phyloP scores from a whole-genome alignment of 202 grass and related monocot genomes.

The Sporobolus alterniflorus region DNA sequence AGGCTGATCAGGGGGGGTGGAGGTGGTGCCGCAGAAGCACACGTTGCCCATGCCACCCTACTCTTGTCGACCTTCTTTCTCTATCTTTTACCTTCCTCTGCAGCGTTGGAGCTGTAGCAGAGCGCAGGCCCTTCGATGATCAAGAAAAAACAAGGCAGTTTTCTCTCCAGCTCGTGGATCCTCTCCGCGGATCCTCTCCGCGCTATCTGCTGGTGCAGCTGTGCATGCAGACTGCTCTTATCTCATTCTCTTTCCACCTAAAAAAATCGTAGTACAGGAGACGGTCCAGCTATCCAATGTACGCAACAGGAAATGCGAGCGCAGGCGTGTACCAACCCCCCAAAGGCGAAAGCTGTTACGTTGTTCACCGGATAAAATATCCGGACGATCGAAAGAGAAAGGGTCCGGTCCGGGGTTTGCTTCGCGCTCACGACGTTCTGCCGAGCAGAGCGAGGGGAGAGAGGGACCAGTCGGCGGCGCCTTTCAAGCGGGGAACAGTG shows the following conservation, averaged over 20 bases:
- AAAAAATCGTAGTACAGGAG: too few species aligned
- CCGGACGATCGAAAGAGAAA: neutral
- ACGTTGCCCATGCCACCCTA: constrained; percentile 45
- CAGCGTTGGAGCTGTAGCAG: neutral
- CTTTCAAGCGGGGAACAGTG: neutral
- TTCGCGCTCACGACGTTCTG: constrained; percentile 34
- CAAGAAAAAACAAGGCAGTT: neutral
- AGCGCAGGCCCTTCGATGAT: neutral
- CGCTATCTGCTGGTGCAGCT: neutral
- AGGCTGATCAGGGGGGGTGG: constrained; percentile 1
- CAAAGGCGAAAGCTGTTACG: neutral
- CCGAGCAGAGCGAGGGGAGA: neutral
- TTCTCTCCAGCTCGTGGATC: neutral
- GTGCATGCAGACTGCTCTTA: too few species aligned
- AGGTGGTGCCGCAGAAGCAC: constrained; percentile 41
- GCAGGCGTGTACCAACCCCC: neutral
- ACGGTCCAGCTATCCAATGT: constrained; percentile 29
- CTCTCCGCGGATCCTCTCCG: neutral
- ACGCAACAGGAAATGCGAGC: neutral
- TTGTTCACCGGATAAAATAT: neutral
- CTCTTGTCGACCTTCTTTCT: neutral
- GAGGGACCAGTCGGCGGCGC: neutral
- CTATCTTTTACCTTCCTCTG: too few species aligned
- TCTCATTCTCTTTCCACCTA: too few species aligned
- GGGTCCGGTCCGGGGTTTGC: too few species aligned